Conservation (phyloP, 1,284 basidiomycete species). For the Leccinum fuscescens region DNA sequence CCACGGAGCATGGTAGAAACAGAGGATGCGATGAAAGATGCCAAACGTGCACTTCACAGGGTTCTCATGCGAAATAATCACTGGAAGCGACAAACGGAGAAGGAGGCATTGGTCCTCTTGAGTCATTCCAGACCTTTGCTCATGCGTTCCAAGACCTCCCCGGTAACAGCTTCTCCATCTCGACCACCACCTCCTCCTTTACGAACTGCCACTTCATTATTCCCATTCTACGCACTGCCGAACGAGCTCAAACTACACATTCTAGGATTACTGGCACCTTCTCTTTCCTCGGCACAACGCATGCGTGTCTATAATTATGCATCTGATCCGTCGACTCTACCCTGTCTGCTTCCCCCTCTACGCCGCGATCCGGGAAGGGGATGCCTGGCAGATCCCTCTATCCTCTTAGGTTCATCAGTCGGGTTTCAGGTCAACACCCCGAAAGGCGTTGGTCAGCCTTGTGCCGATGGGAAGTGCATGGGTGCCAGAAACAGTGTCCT, state of each 20-base stretch:
- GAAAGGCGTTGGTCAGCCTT: constrained; percentile 22
- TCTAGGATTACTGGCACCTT: constrained; percentile 56
- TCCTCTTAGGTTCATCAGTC: constrained; percentile 19
- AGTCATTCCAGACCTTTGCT: constrained; percentile 51
- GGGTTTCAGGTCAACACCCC: constrained; percentile 8
- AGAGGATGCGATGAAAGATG: constrained; percentile 36
- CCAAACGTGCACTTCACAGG: constrained; percentile 38
- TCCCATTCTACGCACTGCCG: constrained; percentile 49
- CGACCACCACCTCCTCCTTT: constrained; percentile 18
- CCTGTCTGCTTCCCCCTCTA: constrained; percentile 41
- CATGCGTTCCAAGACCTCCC: constrained; percentile 30
- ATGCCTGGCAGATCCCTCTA: constrained; percentile 39
- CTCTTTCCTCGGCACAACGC: constrained; percentile 55
- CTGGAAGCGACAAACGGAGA: constrained; percentile 45
- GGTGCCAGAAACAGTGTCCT: constrained; percentile 37
- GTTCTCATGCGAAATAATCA: constrained; percentile 48
- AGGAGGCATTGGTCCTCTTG: constrained; percentile 52
- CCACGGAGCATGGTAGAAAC: constrained; percentile 17
- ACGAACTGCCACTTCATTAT: constrained; percentile 23
- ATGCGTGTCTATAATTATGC: constrained; percentile 57
- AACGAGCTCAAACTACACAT: constrained; percentile 59
- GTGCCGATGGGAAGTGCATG: constrained; percentile 37
- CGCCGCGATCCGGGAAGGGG: constrained; percentile 16
- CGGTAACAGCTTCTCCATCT: constrained; percentile 7
- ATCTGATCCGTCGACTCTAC: constrained; percentile 53